These are phyloP conservation scores for Talaromyces sp. DNA, from an alignment of 2,329 filamentous ascomycete species.

Conservation along the genomic window DNA sequence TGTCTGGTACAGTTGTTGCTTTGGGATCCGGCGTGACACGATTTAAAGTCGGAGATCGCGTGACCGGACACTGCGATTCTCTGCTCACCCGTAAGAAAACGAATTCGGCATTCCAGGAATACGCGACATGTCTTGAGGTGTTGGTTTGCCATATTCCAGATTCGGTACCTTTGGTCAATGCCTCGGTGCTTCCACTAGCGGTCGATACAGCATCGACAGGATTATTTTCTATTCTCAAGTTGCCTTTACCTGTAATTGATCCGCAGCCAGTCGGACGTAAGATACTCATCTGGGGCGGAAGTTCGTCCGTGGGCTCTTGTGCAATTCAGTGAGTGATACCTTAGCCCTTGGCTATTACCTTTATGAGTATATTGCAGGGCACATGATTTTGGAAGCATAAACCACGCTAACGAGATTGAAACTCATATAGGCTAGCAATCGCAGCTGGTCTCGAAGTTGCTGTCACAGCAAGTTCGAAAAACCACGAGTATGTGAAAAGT, in stretches of 20 bases:
- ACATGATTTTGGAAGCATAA: neutral
- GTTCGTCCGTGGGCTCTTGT: slow-evolving; percentile 21
- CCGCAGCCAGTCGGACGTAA: slow-evolving; percentile 4
- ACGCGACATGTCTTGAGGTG: slow-evolving; percentile 7
- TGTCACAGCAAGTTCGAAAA: slow-evolving; percentile 36
- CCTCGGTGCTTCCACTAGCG: slow-evolving; percentile 41
- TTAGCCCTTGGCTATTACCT: slow-evolving; percentile 19
- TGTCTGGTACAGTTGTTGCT: slow-evolving; percentile 46
- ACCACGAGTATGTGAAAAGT: slow-evolving; percentile 32
- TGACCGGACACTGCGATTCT: slow-evolving; percentile 30
- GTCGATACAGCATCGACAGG: slow-evolving; percentile 23
- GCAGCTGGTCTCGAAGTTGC: slow-evolving; percentile 32
- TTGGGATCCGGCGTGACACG: slow-evolving; percentile 44
- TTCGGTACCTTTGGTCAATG: slow-evolving; percentile 42
- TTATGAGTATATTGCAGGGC: neutral
- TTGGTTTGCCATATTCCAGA: slow-evolving; percentile 19
- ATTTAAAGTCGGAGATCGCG: slow-evolving; percentile 43
- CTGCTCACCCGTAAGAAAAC: neutral
- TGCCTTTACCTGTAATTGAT: slow-evolving; percentile 34
- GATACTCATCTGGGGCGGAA: slow-evolving; percentile 48
- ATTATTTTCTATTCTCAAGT: slow-evolving; percentile 28
- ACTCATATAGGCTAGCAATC: slow-evolving; percentile 29
- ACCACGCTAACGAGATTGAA: neutral
- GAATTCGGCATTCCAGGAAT: slow-evolving; percentile 1
- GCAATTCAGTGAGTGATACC: slow-evolving; percentile 25